Evolutionary conservation across 345 rosid species (phyloP).

Genomic region (Aquilaria yunnanensis): DNA sequence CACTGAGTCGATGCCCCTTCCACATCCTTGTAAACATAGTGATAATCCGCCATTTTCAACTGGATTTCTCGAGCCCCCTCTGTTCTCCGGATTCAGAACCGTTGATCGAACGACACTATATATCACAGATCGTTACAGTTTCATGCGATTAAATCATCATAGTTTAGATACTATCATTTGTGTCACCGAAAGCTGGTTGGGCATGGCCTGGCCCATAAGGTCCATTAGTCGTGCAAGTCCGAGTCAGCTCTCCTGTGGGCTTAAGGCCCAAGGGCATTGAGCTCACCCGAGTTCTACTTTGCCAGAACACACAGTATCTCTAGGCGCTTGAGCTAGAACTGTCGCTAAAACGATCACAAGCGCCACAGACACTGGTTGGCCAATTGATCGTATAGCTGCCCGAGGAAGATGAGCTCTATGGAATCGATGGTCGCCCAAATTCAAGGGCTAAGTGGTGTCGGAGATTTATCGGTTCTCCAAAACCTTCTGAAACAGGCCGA

Average conservation of each 20-base stretch:
- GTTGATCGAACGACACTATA: too few species aligned
- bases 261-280: too few species aligned
- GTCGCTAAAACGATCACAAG: too few species aligned
- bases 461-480: conserved; percentile 46
- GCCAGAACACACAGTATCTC: too few species aligned
- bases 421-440: conserved; percentile 53
- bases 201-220: too few species aligned
- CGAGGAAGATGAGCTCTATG: conserved; percentile 28
- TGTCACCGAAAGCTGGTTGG: too few species aligned
- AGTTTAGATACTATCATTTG: too few species aligned
- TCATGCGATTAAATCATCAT: too few species aligned
- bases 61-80: background rate
- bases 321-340: too few species aligned
- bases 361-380: background rate
- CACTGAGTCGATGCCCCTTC: conserved; percentile 98
- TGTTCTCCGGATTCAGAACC: background rate
- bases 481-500: conserved; percentile 42
- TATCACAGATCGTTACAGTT: background rate
- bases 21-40: conserved; percentile 86
- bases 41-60: conserved; percentile 80
- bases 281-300: too few species aligned
- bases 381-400: conserved; percentile 6
- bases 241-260: too few species aligned
- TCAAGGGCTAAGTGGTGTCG: conserved; percentile 42
- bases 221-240: too few species aligned